These are phyloP conservation scores for Auriscalpium orientale DNA, from an alignment of 768 basidiomycete species.

Conservation along the genomic window DNA sequence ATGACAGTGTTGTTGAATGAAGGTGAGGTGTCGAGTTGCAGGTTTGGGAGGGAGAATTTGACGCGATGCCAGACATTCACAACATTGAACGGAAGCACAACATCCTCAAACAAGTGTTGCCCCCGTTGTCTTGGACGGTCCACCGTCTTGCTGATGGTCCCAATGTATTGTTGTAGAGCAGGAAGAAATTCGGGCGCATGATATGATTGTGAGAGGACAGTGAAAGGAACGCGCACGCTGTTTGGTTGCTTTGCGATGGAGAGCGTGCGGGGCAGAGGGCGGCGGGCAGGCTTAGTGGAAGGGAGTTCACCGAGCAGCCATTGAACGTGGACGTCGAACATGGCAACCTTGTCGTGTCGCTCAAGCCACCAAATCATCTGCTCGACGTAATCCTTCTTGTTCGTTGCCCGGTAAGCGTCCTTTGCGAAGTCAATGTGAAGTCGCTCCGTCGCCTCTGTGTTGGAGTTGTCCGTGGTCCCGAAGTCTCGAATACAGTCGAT, in stretches of 20 bases:
- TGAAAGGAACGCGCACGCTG: too few species aligned
- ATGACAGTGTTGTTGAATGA: neutral
- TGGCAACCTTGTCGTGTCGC: neutral
- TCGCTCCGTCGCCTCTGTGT: slow-evolving; percentile 24
- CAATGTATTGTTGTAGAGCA: neutral
- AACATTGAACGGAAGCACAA: neutral
- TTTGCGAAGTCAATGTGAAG: slow-evolving; percentile 28
- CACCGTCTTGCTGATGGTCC: neutral
- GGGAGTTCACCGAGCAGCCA: neutral
- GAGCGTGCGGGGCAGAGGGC: too few species aligned
- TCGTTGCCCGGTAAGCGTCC: slow-evolving; percentile 22
- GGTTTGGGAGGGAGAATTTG: neutral
- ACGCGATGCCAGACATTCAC: neutral
- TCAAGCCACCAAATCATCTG: slow-evolving; percentile 27
- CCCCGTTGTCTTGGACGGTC: neutral
- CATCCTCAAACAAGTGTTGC: too few species aligned
- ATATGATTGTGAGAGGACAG: neutral
- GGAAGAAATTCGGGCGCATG: neutral
- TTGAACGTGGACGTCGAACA: neutral
- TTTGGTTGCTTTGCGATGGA: too few species aligned
- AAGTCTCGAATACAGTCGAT: neutral
- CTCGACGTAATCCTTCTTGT: slow-evolving; percentile 18
- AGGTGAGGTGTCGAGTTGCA: neutral
- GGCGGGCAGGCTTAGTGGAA: too few species aligned
- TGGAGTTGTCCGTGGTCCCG: slow-evolving; percentile 19